phyloP scores from a whole-genome alignment of 768 basidiomycete genomes.

The Strobilomyces dryophilus region DNA sequence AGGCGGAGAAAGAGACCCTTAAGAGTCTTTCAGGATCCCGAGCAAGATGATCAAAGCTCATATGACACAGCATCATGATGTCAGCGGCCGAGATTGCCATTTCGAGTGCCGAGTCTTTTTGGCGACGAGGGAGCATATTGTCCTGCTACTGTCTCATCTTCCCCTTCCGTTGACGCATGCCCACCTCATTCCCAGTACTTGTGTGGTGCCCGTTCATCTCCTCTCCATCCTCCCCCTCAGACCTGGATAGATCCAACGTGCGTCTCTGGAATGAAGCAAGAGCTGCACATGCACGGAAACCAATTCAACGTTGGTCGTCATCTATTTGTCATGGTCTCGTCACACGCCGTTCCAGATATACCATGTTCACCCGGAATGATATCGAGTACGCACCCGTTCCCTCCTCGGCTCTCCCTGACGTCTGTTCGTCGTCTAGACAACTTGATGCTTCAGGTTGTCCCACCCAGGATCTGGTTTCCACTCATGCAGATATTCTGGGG shows the following conservation, averaged over 20 bases:
- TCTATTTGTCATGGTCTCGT: background rate
- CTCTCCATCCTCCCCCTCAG: conserved; percentile 30
- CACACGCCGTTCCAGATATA: conserved; percentile 38
- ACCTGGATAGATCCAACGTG: conserved; percentile 65
- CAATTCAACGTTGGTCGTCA: conserved; percentile 49
- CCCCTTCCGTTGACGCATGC: background rate
- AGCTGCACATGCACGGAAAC: conserved; percentile 59
- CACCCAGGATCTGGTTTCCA: conserved; percentile 66
- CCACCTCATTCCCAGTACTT: conserved; percentile 39
- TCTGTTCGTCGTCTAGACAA: conserved; percentile 42
- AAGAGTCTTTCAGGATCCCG: conserved; percentile 2
- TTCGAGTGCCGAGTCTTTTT: no score
- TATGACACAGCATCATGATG: conserved; percentile 6
- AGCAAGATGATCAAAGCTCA: no score
- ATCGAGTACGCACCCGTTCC: conserved; percentile 40
- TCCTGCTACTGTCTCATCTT: conserved; percentile 64
- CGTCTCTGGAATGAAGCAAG: conserved; percentile 77
- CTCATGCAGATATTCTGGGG: conserved; percentile 64
- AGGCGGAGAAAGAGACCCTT: conserved; percentile 5
- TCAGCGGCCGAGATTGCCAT: no score
- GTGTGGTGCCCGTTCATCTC: no score
- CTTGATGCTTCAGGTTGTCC: conserved; percentile 58
- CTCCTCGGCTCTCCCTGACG: background rate
- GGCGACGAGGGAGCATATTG: no score
- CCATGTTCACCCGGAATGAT: conserved; percentile 71